Base-by-base conservation (phyloP, 768 basidiomycete species). In the Tephrocybe sp. region DNA sequence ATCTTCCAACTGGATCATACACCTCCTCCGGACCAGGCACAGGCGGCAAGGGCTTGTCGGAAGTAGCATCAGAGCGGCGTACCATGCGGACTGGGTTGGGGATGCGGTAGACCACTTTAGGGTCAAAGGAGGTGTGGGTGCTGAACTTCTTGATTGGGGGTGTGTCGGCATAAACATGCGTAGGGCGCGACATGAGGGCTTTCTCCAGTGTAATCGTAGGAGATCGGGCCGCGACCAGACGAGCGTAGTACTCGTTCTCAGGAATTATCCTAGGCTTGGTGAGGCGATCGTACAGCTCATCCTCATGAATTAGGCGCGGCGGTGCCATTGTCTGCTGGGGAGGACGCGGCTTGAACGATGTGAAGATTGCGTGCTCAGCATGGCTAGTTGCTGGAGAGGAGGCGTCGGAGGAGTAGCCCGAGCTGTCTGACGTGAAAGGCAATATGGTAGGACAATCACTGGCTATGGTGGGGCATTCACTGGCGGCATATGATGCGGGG, bases 401-500 rank as follows among this genome's bases (percentile, higher is more conserved):
- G 2, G 35, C 24, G 3, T 42, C 25, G 7, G 48, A 28, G 4
- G 27, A 35, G 6, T 35, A 2, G 13, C 28, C 18, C 2, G 40
- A 36, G 26, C 13, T 26, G 31, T 49, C n/a, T 9, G 48, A 35
- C 3, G 24, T 15, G 4, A 12, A 22, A 7, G 6, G 22, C 1
- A 32, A 21, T 8, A 27, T 35, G 0, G 48, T 43, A 1, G 4
- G 46, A 22, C 46, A 38, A 2, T 47, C 19, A 8, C 45, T 38
- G 5, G 16, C 45, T 6, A 56, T 50, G 6, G 37, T 46, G n/a
- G 47, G 42, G 38, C 50, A 47, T 46, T 53, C 35, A 18, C 47
- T 54, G 32, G 35, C 51, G 32, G 45, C 44, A 26, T 35, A 26
- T 5, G 55, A 56, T 9, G 38, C 52, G 4, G 55, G 58, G 40